Evolutionary conservation across 1,284 basidiomycete genomes (phyloP).

Genomic region (Spongiforma sp.): DNA sequence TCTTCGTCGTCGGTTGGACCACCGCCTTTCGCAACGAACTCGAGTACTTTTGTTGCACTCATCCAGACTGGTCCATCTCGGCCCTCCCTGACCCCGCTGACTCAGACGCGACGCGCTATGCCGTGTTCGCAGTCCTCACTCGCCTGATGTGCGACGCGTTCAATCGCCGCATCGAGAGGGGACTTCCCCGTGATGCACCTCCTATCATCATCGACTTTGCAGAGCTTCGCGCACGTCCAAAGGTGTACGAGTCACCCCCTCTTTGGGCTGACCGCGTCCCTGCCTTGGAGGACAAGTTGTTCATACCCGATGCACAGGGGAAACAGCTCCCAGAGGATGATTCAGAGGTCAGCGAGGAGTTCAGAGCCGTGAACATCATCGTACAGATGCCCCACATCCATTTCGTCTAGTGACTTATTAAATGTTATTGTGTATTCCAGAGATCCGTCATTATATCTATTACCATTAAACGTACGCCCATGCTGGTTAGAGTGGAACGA

Average conservation of each 20-base stretch:
- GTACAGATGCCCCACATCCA: slow-evolving; percentile 27
- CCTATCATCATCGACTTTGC: slow-evolving; percentile 36
- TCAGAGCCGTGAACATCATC: slow-evolving; percentile 28
- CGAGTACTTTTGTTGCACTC: slow-evolving; percentile 33
- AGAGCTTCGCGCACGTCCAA: slow-evolving; percentile 37
- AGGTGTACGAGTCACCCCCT: slow-evolving; percentile 35
- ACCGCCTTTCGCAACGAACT: slow-evolving; percentile 33
- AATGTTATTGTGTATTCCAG: background rate
- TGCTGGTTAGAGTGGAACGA: slow-evolving; percentile 14
- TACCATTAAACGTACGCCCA: slow-evolving; percentile 26
- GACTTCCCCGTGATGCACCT: slow-evolving; percentile 39
- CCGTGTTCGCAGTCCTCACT: slow-evolving; percentile 39
- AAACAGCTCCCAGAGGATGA: slow-evolving; percentile 19
- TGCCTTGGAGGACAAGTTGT: slow-evolving; percentile 22
- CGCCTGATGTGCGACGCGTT: slow-evolving; percentile 36
- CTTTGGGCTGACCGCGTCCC: slow-evolving; percentile 32
- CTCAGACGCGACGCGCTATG: slow-evolving; percentile 29
- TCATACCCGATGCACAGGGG: slow-evolving; percentile 29
- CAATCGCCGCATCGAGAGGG: slow-evolving; percentile 38
- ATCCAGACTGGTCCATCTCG: slow-evolving; percentile 30
- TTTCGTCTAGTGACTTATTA: slow-evolving; percentile 17
- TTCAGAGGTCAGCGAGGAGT: slow-evolving; percentile 28
- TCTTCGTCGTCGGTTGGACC: slow-evolving; percentile 28
- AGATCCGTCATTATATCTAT: slow-evolving; percentile 30
- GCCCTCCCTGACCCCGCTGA: slow-evolving; percentile 36